phyloP scores from a whole-genome alignment of 768 basidiomycete species.

The Mycena leptocephala region DNA sequence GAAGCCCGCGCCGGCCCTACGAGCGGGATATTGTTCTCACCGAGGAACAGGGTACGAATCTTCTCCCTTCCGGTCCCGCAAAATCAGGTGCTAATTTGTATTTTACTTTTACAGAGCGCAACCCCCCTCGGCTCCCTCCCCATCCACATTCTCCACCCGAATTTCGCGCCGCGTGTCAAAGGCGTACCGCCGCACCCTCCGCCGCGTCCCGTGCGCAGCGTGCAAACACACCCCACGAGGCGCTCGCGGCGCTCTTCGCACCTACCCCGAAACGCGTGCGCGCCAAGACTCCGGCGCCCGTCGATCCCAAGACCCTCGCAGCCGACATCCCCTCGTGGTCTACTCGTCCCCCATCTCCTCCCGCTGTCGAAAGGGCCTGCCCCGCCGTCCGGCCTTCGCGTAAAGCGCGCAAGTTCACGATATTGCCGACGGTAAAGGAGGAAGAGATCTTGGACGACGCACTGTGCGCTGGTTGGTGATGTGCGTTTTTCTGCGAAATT shows the following conservation, averaged over 20 bases:
- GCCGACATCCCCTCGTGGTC: background rate
- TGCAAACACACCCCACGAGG: background rate
- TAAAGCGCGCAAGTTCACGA: background rate
- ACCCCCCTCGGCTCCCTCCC: background rate
- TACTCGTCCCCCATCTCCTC: slow-evolving; percentile 11
- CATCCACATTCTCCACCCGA: background rate
- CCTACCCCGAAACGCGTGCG: background rate
- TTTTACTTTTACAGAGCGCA: background rate
- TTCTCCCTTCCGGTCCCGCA: too few relatives aligned
- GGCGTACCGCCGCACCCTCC: slow-evolving; percentile 8
- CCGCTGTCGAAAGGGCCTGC: slow-evolving; percentile 19
- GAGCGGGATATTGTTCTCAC: slow-evolving; percentile 16
- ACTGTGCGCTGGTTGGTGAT: slow-evolving; percentile 23
- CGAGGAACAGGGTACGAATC: background rate
- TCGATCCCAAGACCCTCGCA: slow-evolving; percentile 14
- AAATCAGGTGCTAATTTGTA: background rate
- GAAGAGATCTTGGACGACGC: background rate
- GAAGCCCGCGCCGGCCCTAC: background rate
- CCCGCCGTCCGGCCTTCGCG: slow-evolving; percentile 15
- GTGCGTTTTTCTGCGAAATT: background rate
- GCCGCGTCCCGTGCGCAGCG: slow-evolving; percentile 10
- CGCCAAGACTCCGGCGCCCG: background rate
- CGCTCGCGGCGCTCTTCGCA: slow-evolving; percentile 10
- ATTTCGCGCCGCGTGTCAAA: background rate
- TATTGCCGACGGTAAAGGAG: background rate